Evolutionary conservation across 768 basidiomycete species (phyloP).

Genomic region (Suillus paluster): DNA sequence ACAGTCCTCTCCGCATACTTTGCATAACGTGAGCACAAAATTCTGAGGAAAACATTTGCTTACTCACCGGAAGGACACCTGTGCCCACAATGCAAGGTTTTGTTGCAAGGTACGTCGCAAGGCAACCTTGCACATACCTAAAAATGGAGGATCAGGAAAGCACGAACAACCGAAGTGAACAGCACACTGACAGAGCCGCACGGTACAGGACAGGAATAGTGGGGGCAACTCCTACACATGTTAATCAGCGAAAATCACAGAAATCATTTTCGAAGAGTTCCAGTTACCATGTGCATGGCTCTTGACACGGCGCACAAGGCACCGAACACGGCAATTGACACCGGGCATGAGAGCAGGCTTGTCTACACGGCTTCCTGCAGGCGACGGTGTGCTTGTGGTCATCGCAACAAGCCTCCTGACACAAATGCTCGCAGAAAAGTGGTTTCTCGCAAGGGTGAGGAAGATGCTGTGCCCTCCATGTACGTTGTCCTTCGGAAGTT

Average conservation of each 20-base stretch:
- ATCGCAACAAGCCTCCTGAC: constrained; percentile 51
- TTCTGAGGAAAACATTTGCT: background rate
- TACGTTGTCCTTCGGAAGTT: background rate
- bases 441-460: constrained; percentile 53
- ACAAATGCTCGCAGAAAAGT: constrained; percentile 62
- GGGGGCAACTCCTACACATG: constrained; percentile 52
- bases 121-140: constrained; percentile 70
- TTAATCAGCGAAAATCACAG: background rate
- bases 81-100: constrained; percentile 61
- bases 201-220: constrained; percentile 59
- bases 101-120: constrained; percentile 59
- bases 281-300: constrained; percentile 57
- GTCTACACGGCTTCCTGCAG: constrained; percentile 55
- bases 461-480: constrained; percentile 40
- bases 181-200: constrained; percentile 64
- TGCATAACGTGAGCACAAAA: constrained; percentile 6
- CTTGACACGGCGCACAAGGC: constrained; percentile 65
- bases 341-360: constrained; percentile 55
- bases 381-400: constrained; percentile 51
- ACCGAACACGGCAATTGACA: constrained; percentile 54
- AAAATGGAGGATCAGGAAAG: constrained; percentile 2
- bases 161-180: background rate
- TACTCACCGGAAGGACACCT: constrained; percentile 65
- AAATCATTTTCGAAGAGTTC: constrained; percentile 8
- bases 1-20: constrained; percentile 75